Evolutionary conservation across 352 stramenopile species (phyloP), one percentile per base, ranked within the genome.

Genomic region (Halophytophthora batemanensis): DNA sequence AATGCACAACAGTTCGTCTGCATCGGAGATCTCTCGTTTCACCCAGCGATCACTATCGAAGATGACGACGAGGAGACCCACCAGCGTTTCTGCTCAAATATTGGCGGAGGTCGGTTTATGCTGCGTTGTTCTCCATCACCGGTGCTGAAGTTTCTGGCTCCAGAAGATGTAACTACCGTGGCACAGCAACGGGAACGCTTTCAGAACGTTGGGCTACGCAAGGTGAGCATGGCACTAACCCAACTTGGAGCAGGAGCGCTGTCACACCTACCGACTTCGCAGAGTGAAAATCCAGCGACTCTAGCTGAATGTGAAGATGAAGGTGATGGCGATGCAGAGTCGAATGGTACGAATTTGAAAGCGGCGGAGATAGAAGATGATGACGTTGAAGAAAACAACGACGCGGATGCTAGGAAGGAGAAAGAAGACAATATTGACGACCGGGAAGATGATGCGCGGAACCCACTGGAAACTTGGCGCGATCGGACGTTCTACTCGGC

Each of bases 1-100:
- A 90, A 90, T 18, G 67, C 79, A 2, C 79, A 90, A 61, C 77
- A 90, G 52, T 90, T 90, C 17, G 56, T 87, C 11, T 81, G 56
- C 35, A 58, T 90, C 1, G 79, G 79, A 0, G 71, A 78, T 15
- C 25, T 90, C 1, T 46, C 72, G 17, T 68, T 88, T 21, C 79
- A 90, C 45, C 64, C 74, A 0, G 57, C 77, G 1, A 60, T 88
- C 13, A 52, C 53, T 6, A 77, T 90, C 31, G 64, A 83, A 54
- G 67, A 87, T n/a, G 52, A 66, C 8, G 56, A 62, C 18, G 48
- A 68, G 21, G 48, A 49, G 13, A 31, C 49, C 6, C 59, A 54
- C 38, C 74, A 72, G 21, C 70, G 66, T 15, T 90, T 80, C 47
- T 87, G 74, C 49, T 83, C 79, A 14, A 87, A 76, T 38, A 69